These are phyloP conservation scores for Clarireedia sp. DNA, from an alignment of 2,329 filamentous ascomycete species.

Conservation along the genomic window DNA sequence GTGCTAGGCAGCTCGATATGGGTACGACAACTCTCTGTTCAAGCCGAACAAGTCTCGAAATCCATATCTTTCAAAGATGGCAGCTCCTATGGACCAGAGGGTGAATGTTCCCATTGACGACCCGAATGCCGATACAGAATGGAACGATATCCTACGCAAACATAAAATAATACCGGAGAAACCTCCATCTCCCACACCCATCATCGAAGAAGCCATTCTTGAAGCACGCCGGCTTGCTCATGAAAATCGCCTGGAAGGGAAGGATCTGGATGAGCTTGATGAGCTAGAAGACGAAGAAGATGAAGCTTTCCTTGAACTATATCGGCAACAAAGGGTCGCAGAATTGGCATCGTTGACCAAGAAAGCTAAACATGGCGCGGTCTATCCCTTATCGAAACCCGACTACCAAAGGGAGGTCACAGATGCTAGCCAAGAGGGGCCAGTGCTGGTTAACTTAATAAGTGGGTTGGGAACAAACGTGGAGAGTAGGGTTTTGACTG, in stretches of 20 bases:
- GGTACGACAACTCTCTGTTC: background rate
- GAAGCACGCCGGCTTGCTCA: conserved; percentile 78
- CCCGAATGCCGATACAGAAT: conserved; percentile 97
- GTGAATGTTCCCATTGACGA: conserved; percentile 83
- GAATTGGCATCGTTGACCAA: conserved; percentile 71
- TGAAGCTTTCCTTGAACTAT: conserved; percentile 80
- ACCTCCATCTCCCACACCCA: conserved; percentile 85
- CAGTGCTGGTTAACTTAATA: conserved; percentile 72
- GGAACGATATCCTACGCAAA: conserved; percentile 97
- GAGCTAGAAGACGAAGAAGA: conserved; percentile 95
- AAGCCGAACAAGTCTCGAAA: background rate
- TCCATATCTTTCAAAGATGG: conserved; percentile 37
- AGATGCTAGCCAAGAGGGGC: conserved; percentile 67
- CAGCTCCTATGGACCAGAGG: conserved; percentile 53
- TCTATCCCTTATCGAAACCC: conserved; percentile 90
- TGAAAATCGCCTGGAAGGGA: conserved; percentile 88
- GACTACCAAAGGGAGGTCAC: conserved; percentile 90
- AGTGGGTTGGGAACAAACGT: conserved; percentile 71
- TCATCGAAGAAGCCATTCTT: conserved; percentile 88
- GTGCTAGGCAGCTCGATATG: background rate
- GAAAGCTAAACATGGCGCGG: conserved; percentile 75
- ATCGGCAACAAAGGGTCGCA: conserved; percentile 77
- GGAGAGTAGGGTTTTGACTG: conserved; percentile 74
- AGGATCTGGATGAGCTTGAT: conserved; percentile 87
- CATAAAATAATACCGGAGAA: conserved; percentile 98